Evolutionary conservation across 2,329 filamentous ascomycete species (phyloP).

Genomic region (Xylaria multiplex): DNA sequence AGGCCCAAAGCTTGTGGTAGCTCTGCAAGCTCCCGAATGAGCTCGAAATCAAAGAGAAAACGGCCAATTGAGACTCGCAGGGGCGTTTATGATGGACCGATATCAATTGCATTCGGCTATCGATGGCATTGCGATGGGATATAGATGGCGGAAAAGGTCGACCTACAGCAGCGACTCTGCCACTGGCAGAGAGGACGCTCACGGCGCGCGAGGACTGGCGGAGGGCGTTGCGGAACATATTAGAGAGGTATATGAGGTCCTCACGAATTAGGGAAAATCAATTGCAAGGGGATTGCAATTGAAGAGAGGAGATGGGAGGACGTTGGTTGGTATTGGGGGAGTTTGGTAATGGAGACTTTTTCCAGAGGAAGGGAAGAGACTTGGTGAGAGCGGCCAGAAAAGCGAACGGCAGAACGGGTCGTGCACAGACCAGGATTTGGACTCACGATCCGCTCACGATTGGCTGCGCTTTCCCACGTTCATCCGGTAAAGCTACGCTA

Average conservation of each 20-base stretch:
- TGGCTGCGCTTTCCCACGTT: slow-evolving; percentile 14
- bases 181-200: slow-evolving; percentile 89
- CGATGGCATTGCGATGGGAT: slow-evolving; percentile 59
- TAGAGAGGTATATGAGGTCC: slow-evolving; percentile 63
- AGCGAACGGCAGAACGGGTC: slow-evolving; percentile 39
- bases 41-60: slow-evolving; percentile 46
- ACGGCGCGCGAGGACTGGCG: slow-evolving; percentile 95
- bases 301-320: slow-evolving; percentile 67
- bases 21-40: slow-evolving; percentile 51
- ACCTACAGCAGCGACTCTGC: slow-evolving; percentile 96
- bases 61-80: slow-evolving; percentile 53
- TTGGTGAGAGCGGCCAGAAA: slow-evolving; percentile 35
- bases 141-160: slow-evolving; percentile 51
- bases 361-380: slow-evolving; percentile 41
- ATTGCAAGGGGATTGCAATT: slow-evolving; percentile 76
- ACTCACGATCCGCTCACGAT: not conserved
- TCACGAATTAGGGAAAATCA: slow-evolving; percentile 63
- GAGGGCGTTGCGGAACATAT: slow-evolving; percentile 98
- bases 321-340: slow-evolving; percentile 47
- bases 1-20: slow-evolving; percentile 48
- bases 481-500: slow-evolving; percentile 7
- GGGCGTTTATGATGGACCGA: slow-evolving; percentile 48
- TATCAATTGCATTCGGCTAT: slow-evolving; percentile 53
- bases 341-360: slow-evolving; percentile 47
- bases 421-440: slow-evolving; percentile 35